A percentile compares a stretch with the other conserved stretches of the same genome.
These are phyloP conservation scores for Atkinsonella texensis DNA, from an alignment of 2,329 filamentous ascomycete species.

Conservation along the genomic window DNA sequence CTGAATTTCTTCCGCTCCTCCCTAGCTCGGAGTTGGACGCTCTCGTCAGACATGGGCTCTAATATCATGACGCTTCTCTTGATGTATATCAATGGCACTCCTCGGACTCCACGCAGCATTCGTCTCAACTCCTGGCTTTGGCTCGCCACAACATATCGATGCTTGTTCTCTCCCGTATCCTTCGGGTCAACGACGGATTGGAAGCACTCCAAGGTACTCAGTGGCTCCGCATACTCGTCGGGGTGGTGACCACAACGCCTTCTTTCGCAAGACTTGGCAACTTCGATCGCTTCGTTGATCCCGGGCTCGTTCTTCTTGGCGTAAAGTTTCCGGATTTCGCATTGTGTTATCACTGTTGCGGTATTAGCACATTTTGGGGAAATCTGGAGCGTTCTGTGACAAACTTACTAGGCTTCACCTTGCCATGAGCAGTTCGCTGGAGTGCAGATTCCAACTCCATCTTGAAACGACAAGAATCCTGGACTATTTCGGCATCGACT, in stretches of 20 bases:
- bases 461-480: constrained; percentile 70
- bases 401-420: constrained; percentile 65
- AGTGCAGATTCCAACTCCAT: constrained; percentile 76
- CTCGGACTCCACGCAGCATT: constrained; percentile 52
- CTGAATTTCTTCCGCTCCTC: constrained; percentile 68
- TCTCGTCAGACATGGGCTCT: constrained; percentile 61
- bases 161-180: constrained; percentile 56
- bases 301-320: constrained; percentile 42
- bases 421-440: constrained; percentile 73
- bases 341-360: constrained; percentile 60
- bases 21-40: constrained; percentile 47
- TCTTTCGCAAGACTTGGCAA: constrained; percentile 65
- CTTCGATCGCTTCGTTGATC: constrained; percentile 50
- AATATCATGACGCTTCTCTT: constrained; percentile 61
- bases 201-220: constrained; percentile 59
- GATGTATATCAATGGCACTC: constrained; percentile 69
- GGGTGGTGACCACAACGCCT: constrained; percentile 69
- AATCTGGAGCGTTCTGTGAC: not conserved
- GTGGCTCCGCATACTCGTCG: constrained; percentile 56
- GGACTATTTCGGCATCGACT: constrained; percentile 78
- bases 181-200: constrained; percentile 70
- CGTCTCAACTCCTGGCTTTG: constrained; percentile 55
- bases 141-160: constrained; percentile 66
- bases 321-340: constrained; percentile 70
- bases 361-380: constrained; percentile 12